These are phyloP conservation scores for Colletotrichum lini DNA, from an alignment of 2,329 filamentous ascomycete species.

Conservation along the genomic window DNA sequence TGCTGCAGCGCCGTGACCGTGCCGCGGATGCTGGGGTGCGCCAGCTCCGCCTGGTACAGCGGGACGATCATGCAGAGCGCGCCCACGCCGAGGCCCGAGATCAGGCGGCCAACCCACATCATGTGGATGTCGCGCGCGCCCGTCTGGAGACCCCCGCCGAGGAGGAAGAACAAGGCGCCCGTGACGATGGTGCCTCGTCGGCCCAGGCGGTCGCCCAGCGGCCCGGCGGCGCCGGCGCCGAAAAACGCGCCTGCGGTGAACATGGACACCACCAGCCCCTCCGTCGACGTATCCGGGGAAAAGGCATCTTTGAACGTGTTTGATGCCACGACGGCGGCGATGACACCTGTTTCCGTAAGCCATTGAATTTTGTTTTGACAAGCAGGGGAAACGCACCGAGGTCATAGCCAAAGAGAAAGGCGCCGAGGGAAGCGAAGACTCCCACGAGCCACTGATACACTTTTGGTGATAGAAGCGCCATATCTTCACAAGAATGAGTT, in stretches of 20 bases:
- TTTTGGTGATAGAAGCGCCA: conserved; percentile 33
- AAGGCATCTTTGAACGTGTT: conserved; percentile 60
- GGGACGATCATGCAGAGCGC: conserved; percentile 61
- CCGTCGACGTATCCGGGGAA: conserved; percentile 59
- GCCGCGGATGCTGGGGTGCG: conserved; percentile 83
- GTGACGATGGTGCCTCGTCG: conserved; percentile 79
- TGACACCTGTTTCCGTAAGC: conserved; percentile 55
- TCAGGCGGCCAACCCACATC: conserved; percentile 77
- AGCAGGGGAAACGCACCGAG: conserved; percentile 68
- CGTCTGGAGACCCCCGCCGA: conserved; percentile 79
- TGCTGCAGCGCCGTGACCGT: conserved; percentile 82
- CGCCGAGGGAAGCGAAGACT: conserved; percentile 79
- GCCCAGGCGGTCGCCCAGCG: conserved; percentile 81
- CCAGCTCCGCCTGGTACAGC: conserved; percentile 83
- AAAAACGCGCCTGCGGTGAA: conserved; percentile 85
- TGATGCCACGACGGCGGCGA: conserved; percentile 73
- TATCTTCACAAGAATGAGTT: neutral
- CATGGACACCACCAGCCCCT: conserved; percentile 76
- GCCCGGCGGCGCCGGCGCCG: conserved; percentile 82
- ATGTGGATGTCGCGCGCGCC: conserved; percentile 71
- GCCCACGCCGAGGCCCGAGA: conserved; percentile 74
- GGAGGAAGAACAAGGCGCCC: conserved; percentile 78
- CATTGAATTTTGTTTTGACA: neutral
- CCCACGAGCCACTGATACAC: conserved; percentile 69
- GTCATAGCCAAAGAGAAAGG: conserved; percentile 85